A percentile compares a stretch with the other conserved stretches of the same genome.
Conservation (phyloP, 345 rosid species). For the Populus alba region DNA sequence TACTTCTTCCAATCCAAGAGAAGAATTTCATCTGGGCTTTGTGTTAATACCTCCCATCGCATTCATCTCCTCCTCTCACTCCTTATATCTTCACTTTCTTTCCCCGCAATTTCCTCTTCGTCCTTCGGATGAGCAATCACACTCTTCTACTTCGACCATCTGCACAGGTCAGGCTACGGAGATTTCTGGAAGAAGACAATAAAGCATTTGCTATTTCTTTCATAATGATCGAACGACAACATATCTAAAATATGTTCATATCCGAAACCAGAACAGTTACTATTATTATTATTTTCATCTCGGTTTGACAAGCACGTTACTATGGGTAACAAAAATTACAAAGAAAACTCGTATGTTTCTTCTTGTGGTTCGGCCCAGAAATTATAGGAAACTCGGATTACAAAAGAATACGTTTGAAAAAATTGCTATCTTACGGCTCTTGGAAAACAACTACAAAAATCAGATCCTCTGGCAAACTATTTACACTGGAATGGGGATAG, state of each 20-base stretch:
- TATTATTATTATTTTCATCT: conserved; percentile 15
- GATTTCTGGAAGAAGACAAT: neutral
- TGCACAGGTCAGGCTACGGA: no score
- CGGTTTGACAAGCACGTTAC: conserved; percentile 27
- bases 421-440: conserved; percentile 17
- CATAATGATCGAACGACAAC: neutral
- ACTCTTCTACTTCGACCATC: no score
- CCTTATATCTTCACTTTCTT: no score
- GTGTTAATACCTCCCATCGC: no score
- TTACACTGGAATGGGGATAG: conserved; percentile 31
- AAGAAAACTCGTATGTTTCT: neutral
- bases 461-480: conserved; percentile 34
- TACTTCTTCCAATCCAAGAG: no score
- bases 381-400: conserved; percentile 17
- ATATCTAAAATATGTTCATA: neutral
- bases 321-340: conserved; percentile 23
- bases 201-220: no score
- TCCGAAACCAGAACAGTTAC: neutral
- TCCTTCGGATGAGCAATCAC: no score
- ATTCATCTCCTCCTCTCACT: no score
- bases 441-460: conserved; percentile 37
- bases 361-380: conserved; percentile 2
- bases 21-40: no score
- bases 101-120: no score
- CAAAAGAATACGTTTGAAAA: conserved; percentile 42